Evolutionary conservation across 805 yeast genomes (phyloP).

Genomic region (Pichia gijzeniarum): DNA sequence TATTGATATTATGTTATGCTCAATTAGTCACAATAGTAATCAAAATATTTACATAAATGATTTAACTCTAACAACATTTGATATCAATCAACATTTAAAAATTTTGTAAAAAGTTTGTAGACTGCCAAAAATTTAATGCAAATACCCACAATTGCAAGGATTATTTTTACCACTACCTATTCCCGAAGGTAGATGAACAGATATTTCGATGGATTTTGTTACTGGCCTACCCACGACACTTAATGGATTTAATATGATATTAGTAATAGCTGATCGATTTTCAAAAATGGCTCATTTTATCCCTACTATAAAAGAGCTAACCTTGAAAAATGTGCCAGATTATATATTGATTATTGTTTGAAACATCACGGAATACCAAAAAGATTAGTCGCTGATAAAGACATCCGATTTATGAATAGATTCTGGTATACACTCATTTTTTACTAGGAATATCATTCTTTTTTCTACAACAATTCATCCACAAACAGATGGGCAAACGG

Average conservation of each 20-base stretch:
- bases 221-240: neutral
- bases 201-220: neutral
- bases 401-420: slow-evolving; percentile 6
- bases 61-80: neutral
- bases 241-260: slow-evolving; percentile 1
- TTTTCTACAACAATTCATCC: too few species aligned
- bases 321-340: neutral
- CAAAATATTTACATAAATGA: neutral
- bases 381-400: slow-evolving; percentile 4
- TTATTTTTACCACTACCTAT: neutral
- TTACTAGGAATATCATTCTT: neutral
- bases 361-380: slow-evolving; percentile 8
- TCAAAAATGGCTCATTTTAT: slow-evolving; percentile 5
- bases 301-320: neutral
- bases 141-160: too few species aligned
- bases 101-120: too few species aligned
- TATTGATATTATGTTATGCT: neutral
- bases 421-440: slow-evolving; percentile 8
- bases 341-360: neutral
- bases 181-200: slow-evolving; percentile 1
- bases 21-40: neutral
- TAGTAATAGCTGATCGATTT: neutral
- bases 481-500: too few species aligned
- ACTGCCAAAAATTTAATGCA: too few species aligned
- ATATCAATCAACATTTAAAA: neutral